phyloP scores from a whole-genome alignment of 2,329 filamentous ascomycete species.

The Neopestalotiopsis sp. region DNA sequence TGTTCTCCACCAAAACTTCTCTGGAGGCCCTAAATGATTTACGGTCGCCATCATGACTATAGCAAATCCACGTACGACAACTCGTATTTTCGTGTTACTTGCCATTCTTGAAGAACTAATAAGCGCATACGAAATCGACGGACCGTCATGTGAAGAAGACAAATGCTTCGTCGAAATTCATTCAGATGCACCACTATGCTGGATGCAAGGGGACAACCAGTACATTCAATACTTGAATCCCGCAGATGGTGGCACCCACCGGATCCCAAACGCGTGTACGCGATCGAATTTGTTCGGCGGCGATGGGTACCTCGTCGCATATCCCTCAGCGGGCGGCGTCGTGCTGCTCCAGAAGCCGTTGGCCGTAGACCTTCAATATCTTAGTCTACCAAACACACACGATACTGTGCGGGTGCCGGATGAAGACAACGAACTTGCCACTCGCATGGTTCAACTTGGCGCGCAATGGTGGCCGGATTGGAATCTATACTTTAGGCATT shows the following conservation, averaged over 20 bases:
- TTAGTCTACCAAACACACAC: slow-evolving; percentile 5
- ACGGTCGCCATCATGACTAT: neutral
- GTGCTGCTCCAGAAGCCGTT: neutral
- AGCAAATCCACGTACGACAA: neutral
- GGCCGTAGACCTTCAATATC: slow-evolving; percentile 12
- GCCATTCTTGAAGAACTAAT: neutral
- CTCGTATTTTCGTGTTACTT: neutral
- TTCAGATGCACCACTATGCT: neutral
- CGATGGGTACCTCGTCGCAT: neutral
- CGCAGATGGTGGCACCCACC: neutral
- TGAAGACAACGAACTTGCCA: slow-evolving; percentile 1
- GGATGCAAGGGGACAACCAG: neutral
- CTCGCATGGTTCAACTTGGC: slow-evolving; percentile 12
- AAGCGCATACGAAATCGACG: neutral
- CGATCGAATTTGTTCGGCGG: slow-evolving; percentile 10
- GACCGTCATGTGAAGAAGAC: neutral
- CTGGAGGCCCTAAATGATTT: neutral
- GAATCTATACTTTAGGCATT: slow-evolving; percentile 14
- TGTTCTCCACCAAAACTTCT: neutral
- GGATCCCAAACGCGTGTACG: neutral
- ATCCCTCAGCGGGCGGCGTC: neutral
- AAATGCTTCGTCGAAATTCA: neutral
- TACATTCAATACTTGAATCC: neutral
- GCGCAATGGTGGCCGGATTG: slow-evolving; percentile 16
- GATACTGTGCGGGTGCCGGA: slow-evolving; percentile 5